Evolutionary conservation across 805 yeast genomes (phyloP), one percentile per base, ranked within the genome.

Genomic region (Vanderwaltozyma polyspora): DNA sequence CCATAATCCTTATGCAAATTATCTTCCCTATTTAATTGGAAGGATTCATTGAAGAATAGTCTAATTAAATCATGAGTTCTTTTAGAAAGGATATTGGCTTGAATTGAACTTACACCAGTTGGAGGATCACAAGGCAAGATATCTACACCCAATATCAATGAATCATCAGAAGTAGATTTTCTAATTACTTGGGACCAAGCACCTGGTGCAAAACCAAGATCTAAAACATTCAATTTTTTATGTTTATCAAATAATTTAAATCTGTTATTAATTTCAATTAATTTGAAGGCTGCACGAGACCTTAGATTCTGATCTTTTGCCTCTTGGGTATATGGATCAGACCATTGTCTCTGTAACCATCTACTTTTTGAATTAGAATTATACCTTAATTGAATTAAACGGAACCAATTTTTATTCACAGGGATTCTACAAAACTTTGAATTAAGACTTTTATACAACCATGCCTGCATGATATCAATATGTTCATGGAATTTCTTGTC

Each of bases 141-240:
- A 58, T 91, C 95, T 9, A 86, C 82, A 5, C 95, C 95, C 10
- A 85, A 51, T 3, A 85, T 73, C 15, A 66, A 61, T 1, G 85
- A 79, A 2, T 60, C 51, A 1, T 68, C 67, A 14, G 55, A 49
- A 1, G 75, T 66, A 36, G 70, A 55, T 34, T 71, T 72, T 7
- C 70, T 59, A 0, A 89, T 87, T 1, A 84, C 87, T 52, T 85
- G 94, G 7, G 89, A 73, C 95, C 95, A 85, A 3, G 94, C 86
- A 0, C 95, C 95, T 0, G 95, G 95, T 0, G 95, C 94, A 55
- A 76, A 86, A 0, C 95, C 95, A 30, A 91, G 61, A 60, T 91
- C 98, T 4, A 91, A 74, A 1, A 91, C 80, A 28, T 74, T 70
- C 43, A 61, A 66, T 0, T 74, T 66, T 10, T 31, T 36, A 6